These are phyloP conservation scores for Rhizopus arrhizus DNA, from an alignment of 371 early-diverging fungal genomes.

Conservation along the genomic window DNA sequence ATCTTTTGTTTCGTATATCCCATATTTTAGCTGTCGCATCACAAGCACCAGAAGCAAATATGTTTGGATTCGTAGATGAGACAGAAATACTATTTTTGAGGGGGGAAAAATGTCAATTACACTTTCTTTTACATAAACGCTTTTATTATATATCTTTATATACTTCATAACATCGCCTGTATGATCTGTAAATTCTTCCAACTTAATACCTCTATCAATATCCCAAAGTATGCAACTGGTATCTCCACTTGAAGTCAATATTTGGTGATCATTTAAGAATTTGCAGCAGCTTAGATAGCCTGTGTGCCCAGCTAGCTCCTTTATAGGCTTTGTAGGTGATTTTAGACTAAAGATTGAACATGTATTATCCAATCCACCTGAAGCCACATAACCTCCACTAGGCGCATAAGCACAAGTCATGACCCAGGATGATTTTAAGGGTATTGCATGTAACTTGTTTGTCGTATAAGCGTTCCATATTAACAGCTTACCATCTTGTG, in stretches of 20 bases:
- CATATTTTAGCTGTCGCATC: conserved; percentile 97
- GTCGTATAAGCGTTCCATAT: conserved; percentile 98
- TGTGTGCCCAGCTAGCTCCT: conserved; percentile 92
- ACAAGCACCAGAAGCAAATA: conserved; percentile 96
- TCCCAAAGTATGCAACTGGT: conserved; percentile 99
- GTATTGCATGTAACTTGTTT: conserved; percentile 96
- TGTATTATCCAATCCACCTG: conserved; percentile 97
- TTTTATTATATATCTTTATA: background rate
- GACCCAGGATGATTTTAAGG: conserved; percentile 97
- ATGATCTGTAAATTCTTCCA: conserved; percentile 92
- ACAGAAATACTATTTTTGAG: conserved; percentile 36
- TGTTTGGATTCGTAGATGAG: conserved; percentile 81
- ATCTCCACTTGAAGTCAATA: conserved; percentile 93
- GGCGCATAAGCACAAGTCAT: conserved; percentile 99
- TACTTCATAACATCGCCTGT: conserved; percentile 94
- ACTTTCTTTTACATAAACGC: too few species aligned
- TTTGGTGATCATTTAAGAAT: conserved; percentile 92
- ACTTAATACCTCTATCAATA: conserved; percentile 93
- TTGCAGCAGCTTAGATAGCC: conserved; percentile 97
- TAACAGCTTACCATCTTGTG: conserved; percentile 97
- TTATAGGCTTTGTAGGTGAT: conserved; percentile 85
- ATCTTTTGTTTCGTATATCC: conserved; percentile 93
- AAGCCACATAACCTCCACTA: conserved; percentile 94
- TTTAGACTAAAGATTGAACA: conserved; percentile 95
- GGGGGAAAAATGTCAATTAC: too few species aligned